Conservation (phyloP, 2,329 filamentous ascomycete species). For the Colletotrichum tropicale region DNA sequence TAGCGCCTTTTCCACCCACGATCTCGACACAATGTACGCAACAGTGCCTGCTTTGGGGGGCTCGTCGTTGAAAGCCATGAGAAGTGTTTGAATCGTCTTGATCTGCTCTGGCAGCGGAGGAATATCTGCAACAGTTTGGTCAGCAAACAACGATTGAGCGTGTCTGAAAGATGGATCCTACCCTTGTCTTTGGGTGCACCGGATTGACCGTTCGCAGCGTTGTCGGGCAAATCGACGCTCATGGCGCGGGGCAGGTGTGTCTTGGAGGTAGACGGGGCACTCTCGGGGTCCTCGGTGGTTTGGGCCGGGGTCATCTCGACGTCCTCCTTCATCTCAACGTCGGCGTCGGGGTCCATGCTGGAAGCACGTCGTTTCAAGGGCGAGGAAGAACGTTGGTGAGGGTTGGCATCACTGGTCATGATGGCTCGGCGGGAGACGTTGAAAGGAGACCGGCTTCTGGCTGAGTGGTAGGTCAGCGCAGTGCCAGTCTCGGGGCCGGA, state of each 20-base stretch:
- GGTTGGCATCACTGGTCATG: conserved; percentile 64
- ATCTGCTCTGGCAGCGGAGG: conserved; percentile 66
- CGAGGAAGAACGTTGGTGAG: conserved; percentile 66
- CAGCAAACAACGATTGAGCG: not conserved
- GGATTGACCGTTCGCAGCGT: conserved; percentile 9
- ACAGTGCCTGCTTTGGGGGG: conserved; percentile 72
- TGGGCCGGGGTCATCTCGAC: conserved; percentile 13
- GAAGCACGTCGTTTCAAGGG: conserved; percentile 68
- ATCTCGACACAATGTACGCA: conserved; percentile 78
- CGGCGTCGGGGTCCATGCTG: conserved; percentile 60
- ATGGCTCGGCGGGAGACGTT: conserved; percentile 56
- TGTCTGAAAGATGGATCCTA: not conserved
- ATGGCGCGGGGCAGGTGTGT: conserved; percentile 38
- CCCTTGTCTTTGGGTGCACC: not conserved
- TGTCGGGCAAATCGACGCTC: conserved; percentile 43
- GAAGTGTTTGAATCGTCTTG: conserved; percentile 68
- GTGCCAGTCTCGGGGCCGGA: conserved; percentile 45
- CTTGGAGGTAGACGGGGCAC: not conserved
- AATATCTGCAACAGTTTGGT: conserved; percentile 21
- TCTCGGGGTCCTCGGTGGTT: conserved; percentile 1
- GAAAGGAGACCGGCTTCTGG: conserved; percentile 58
- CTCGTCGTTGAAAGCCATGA: conserved; percentile 54
- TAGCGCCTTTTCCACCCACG: conserved; percentile 79
- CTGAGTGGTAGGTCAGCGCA: conserved; percentile 35
- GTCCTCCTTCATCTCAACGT: conserved; percentile 32